These are phyloP conservation scores for Syzygium jambos DNA, from an alignment of 345 rosid species.

Conservation along the genomic window DNA sequence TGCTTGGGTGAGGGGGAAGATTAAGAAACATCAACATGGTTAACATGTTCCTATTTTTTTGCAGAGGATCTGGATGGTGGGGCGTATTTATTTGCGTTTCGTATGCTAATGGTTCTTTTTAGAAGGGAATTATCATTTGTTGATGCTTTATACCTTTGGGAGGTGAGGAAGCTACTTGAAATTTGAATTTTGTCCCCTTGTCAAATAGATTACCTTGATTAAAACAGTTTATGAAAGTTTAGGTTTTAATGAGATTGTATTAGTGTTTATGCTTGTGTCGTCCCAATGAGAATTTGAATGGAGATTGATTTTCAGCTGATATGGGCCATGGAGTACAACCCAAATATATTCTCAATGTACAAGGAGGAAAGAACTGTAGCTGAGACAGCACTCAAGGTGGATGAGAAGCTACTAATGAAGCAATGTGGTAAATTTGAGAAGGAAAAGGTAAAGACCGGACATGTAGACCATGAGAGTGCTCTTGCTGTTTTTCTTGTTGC, in stretches of 20 bases:
- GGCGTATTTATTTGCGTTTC: conserved; percentile 85
- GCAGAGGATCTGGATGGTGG: conserved; percentile 93
- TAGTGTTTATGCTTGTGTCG: neutral
- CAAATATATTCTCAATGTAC: conserved; percentile 54
- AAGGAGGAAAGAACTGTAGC: conserved; percentile 25
- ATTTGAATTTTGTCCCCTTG: neutral
- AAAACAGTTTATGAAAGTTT: neutral
- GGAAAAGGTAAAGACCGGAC: conserved; percentile 44
- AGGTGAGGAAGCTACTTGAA: conserved; percentile 42
- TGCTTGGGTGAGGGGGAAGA: conserved; percentile 11
- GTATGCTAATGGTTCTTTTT: conserved; percentile 96
- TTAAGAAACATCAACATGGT: neutral
- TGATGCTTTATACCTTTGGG: conserved; percentile 89
- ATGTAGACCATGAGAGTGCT: conserved; percentile 35
- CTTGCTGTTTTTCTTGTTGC: conserved; percentile 85
- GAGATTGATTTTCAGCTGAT: conserved; percentile 53
- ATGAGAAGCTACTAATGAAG: conserved; percentile 44
- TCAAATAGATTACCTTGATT: neutral
- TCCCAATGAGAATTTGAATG: neutral
- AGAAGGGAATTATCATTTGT: conserved; percentile 90
- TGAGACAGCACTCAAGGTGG: conserved; percentile 13
- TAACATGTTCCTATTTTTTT: neutral
- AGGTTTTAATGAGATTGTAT: neutral
- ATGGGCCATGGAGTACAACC: conserved; percentile 99
- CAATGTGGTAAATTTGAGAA: conserved; percentile 83